Evolutionary conservation across 345 rosid species (phyloP), one percentile per base, ranked within the genome.

Genomic region (Citrus unshiu): DNA sequence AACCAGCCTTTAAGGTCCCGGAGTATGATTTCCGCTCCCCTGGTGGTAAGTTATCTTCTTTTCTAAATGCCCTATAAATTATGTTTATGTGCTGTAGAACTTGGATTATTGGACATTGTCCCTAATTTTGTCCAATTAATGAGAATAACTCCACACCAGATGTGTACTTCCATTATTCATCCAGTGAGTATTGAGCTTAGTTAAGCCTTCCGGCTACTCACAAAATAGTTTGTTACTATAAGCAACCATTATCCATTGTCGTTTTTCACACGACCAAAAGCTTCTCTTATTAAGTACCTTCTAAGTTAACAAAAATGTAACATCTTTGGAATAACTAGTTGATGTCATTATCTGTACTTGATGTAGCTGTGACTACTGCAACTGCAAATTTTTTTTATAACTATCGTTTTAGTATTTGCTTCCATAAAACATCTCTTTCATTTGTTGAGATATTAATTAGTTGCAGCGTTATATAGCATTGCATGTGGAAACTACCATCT

Each of bases 1-100:
- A 95, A 81, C 98, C 98, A 21, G 95, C 98, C 32, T 95, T 95
- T 74, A 90, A 87, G 83, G 94, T 95, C 79, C 98, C 97, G 13
- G 92, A 88, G 21, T 95, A 95, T 86, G 98, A 93, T 80, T 95
- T 95, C 84, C 90, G 97, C 69, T 95, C 98, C 49, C 88, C 91
- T 70, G 89, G 95, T 73, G 98, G 98, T 95, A 90, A 83, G 54
- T 19, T 64, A 70, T 74, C 22, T 13, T 27, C 32, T 16, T 21
- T 56, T 30, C 1, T 46, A 46, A 12, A 13, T 13, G 18, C 51
- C 14, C 5, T 12, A 3, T 13, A 46, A 49, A 24, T 68, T 21
- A 39, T 68, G 27, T 40, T 13, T 46, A 46, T 46, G 51, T 46
- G 18, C 51, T 19, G 9, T 29, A 71, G 39, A 19, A 22, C 43